These are phyloP conservation scores for Zygosaccharomyces gambellarensis DNA, from an alignment of 805 yeast genomes.

Conservation along the genomic window DNA sequence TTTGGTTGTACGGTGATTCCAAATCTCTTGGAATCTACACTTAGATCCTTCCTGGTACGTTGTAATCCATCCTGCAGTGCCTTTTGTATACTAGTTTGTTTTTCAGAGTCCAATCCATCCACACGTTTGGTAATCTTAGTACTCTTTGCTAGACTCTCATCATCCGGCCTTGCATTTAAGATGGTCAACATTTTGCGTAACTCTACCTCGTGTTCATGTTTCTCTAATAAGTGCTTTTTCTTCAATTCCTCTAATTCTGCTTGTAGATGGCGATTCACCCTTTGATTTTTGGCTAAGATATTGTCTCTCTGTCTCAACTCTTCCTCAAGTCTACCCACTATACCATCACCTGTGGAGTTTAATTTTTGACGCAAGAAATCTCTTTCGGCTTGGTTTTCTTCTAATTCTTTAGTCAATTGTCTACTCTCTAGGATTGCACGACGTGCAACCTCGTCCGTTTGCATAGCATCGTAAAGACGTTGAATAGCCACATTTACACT, in stretches of 20 bases:
- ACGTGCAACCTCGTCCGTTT: slow-evolving; percentile 85
- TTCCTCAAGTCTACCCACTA: slow-evolving; percentile 60
- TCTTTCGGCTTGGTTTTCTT: slow-evolving; percentile 45
- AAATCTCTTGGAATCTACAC: slow-evolving; percentile 37
- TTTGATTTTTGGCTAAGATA: slow-evolving; percentile 58
- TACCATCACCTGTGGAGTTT: slow-evolving; percentile 74
- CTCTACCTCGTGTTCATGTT: slow-evolving; percentile 71
- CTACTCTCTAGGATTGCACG: slow-evolving; percentile 62
- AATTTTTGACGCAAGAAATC: slow-evolving; percentile 65
- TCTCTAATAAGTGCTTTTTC: slow-evolving; percentile 53
- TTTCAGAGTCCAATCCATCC: slow-evolving; percentile 27
- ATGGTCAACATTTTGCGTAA: slow-evolving; percentile 67
- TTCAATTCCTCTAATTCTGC: slow-evolving; percentile 66
- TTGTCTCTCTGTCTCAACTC: slow-evolving; percentile 69
- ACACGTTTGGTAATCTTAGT: slow-evolving; percentile 6
- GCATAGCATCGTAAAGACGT: slow-evolving; percentile 65
- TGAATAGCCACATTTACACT: slow-evolving; percentile 80
- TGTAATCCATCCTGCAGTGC: slow-evolving; percentile 33
- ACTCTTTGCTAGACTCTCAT: slow-evolving; percentile 13
- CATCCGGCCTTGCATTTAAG: slow-evolving; percentile 44
- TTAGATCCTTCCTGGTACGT: slow-evolving; percentile 39
- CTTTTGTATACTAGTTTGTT: slow-evolving; percentile 27
- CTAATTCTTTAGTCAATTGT: slow-evolving; percentile 49
- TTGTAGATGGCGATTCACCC: slow-evolving; percentile 56
- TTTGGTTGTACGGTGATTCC: slow-evolving; percentile 61